Conservation (phyloP, 2,329 filamentous ascomycete genomes). For the Fusarium ambrosium region DNA sequence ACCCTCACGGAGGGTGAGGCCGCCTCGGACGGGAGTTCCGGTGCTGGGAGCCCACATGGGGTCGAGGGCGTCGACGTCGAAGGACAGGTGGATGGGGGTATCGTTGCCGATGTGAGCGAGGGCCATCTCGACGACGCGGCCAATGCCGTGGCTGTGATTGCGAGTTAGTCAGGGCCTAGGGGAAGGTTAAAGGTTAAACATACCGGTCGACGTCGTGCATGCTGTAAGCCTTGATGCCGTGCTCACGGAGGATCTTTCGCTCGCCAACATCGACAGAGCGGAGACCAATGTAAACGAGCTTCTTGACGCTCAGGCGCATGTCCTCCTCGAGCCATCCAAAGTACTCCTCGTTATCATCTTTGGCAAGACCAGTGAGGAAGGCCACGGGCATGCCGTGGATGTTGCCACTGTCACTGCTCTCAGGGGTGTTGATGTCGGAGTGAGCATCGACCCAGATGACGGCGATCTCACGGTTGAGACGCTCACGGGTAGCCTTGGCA, state of each 20-base stretch:
- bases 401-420: conserved; percentile 90
- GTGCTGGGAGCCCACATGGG: conserved; percentile 97
- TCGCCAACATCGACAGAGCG: conserved; percentile 93
- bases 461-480: conserved; percentile 85
- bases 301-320: conserved; percentile 77
- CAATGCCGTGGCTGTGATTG: conserved; percentile 82
- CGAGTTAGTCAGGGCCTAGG: conserved; percentile 13
- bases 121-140: conserved; percentile 98
- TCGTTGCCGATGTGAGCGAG: conserved; percentile 93
- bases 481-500: conserved; percentile 87
- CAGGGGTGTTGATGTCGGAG: conserved; percentile 96
- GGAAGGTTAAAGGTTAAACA: conserved; percentile 41
- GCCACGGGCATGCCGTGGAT: conserved; percentile 98
- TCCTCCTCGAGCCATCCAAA: conserved; percentile 92
- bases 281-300: conserved; percentile 97
- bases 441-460: conserved; percentile 99
- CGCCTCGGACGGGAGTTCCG: conserved; percentile 93
- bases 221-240: conserved; percentile 95
- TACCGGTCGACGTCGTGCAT: conserved; percentile 98
- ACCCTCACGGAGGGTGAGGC: conserved; percentile 92
- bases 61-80: conserved; percentile 96
- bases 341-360: conserved; percentile 79
- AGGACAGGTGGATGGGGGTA: conserved; percentile 96
- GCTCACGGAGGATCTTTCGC: conserved; percentile 89
- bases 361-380: conserved; percentile 88